phyloP scores from a whole-genome alignment of 805 yeast species.

The Kuraishia floccosa region DNA sequence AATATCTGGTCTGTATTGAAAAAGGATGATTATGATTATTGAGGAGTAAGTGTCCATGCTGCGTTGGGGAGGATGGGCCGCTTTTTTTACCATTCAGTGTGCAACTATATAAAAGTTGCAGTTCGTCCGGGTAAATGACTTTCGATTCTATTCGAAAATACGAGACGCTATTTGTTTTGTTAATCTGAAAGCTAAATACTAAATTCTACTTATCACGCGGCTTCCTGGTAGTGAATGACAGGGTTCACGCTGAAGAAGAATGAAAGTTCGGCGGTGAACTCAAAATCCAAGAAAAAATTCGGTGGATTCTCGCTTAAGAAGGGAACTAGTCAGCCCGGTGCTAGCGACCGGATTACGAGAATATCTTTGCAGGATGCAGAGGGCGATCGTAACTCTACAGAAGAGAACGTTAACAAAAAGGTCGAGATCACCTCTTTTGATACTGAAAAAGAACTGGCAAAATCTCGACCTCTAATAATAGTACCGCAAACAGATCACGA shows the following conservation, averaged over 20 bases:
- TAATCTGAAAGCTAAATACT: too few relatives aligned
- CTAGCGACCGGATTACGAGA: neutral
- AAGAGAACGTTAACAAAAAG: slow-evolving; percentile 5
- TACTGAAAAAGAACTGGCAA: too few relatives aligned
- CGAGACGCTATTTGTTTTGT: neutral
- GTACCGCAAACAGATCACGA: too few relatives aligned
- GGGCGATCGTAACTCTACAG: slow-evolving; percentile 2
- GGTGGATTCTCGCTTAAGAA: slow-evolving; percentile 22
- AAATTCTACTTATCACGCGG: slow-evolving; percentile 2
- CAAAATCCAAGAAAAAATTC: slow-evolving; percentile 8
- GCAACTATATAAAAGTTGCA: too few relatives aligned
- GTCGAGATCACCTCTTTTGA: slow-evolving; percentile 21
- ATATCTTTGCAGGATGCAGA: slow-evolving; percentile 2
- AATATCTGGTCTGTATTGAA: too few relatives aligned
- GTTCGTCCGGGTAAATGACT: too few relatives aligned
- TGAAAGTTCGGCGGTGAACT: slow-evolving; percentile 2
- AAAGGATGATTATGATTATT: too few relatives aligned
- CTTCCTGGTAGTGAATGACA: slow-evolving; percentile 13
- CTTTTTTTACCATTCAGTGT: too few relatives aligned
- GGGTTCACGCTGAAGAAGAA: slow-evolving; percentile 25
- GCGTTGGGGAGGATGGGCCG: too few relatives aligned
- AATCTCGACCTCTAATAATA: too few relatives aligned
- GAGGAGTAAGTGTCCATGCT: too few relatives aligned
- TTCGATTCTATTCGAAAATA: too few relatives aligned
- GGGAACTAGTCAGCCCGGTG: neutral